A percentile compares a stretch with the other conserved stretches of the same genome.
Conservation (phyloP, 2,329 filamentous ascomycete species). For the Geosmithia flava region DNA sequence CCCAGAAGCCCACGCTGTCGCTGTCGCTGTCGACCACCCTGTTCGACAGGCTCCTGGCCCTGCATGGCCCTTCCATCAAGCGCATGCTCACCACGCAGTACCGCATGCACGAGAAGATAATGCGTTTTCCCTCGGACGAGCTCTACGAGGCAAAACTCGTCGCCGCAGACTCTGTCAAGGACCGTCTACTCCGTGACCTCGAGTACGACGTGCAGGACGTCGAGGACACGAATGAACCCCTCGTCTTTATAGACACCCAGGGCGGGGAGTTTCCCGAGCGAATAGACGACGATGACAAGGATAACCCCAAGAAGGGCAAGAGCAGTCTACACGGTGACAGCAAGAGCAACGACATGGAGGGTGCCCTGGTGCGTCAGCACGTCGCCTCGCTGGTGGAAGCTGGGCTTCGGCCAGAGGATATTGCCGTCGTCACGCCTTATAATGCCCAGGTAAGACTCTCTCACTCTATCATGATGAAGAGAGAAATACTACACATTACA, state of each 20-base stretch:
- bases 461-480: neutral
- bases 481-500: neutral
- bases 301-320: slow-evolving; percentile 28
- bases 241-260: slow-evolving; percentile 94
- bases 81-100: slow-evolving; percentile 95
- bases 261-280: slow-evolving; percentile 84
- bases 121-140: slow-evolving; percentile 84
- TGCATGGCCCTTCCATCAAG: slow-evolving; percentile 79
- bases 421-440: slow-evolving; percentile 91
- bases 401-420: slow-evolving; percentile 70
- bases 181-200: slow-evolving; percentile 62
- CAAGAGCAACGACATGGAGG: slow-evolving; percentile 89
- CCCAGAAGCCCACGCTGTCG: slow-evolving; percentile 23
- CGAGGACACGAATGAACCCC: slow-evolving; percentile 76
- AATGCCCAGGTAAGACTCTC: slow-evolving; percentile 61
- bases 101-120: slow-evolving; percentile 93
- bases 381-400: slow-evolving; percentile 64
- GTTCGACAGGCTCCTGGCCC: slow-evolving; percentile 73
- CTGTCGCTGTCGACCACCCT: slow-evolving; percentile 75
- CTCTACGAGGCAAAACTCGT: slow-evolving; percentile 74
- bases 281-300: slow-evolving; percentile 57
- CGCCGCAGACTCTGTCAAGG: slow-evolving; percentile 68
- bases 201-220: slow-evolving; percentile 66
- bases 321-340: slow-evolving; percentile 42
- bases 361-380: slow-evolving; percentile 65